Evolutionary conservation across 352 stramenopile species (phyloP).

Genomic region (Stephanocyclus meneghinianus): DNA sequence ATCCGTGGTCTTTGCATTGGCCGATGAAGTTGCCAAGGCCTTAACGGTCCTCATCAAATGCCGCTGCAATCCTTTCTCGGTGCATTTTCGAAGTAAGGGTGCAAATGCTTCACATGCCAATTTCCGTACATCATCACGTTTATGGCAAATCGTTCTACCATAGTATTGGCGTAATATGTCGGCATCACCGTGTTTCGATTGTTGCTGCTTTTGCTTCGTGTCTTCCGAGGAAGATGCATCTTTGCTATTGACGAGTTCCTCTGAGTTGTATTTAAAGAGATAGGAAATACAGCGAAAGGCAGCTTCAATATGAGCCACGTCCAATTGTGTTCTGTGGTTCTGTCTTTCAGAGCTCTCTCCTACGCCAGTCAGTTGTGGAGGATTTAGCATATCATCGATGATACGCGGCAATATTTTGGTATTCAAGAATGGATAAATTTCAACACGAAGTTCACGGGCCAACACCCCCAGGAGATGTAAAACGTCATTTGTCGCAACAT

Average conservation of each 20-base stretch:
- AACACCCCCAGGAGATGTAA: constrained; percentile 80
- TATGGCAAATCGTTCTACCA: constrained; percentile 73
- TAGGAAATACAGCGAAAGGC: constrained; percentile 79
- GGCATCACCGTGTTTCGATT: constrained; percentile 42
- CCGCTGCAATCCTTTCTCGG: constrained; percentile 58
- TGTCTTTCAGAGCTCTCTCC: constrained; percentile 26
- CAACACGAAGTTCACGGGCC: constrained; percentile 74
- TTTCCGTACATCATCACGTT: constrained; percentile 71
- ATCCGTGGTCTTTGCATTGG: constrained; percentile 8
- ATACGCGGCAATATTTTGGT: constrained; percentile 73
- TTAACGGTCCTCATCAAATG: constrained; percentile 75
- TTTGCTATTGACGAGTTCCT: constrained; percentile 57
- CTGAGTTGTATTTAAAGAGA: constrained; percentile 79
- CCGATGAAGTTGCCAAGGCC: constrained; percentile 59
- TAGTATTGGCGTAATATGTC: constrained; percentile 82
- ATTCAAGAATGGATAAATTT: constrained; percentile 80
- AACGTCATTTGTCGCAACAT: constrained; percentile 78
- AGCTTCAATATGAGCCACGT: constrained; percentile 79
- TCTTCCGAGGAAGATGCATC: not conserved
- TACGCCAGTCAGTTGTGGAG: constrained; percentile 33
- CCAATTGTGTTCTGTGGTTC: constrained; percentile 55
- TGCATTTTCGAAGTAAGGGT: constrained; percentile 73
- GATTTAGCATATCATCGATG: constrained; percentile 78
- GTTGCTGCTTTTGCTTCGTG: not conserved
- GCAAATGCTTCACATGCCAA: constrained; percentile 80